Conservation (phyloP, 2,329 filamentous ascomycete genomes). For the Cercospora beticola region DNA sequence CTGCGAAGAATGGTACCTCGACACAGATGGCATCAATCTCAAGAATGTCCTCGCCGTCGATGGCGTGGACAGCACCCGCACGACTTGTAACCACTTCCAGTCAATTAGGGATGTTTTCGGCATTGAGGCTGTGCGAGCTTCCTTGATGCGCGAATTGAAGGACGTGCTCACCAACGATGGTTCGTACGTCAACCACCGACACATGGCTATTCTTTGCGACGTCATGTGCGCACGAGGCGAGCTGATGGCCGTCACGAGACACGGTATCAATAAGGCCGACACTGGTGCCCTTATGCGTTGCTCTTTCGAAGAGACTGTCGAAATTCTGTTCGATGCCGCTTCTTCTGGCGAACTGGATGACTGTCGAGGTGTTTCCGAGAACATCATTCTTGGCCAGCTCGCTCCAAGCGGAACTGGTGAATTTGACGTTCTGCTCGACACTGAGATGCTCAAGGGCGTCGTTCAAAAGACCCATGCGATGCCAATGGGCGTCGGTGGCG, state of each 20-base stretch:
- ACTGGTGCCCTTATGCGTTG: conserved; percentile 98
- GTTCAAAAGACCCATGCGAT: conserved; percentile 62
- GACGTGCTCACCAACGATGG: conserved; percentile 96
- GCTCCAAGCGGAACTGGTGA: conserved; percentile 96
- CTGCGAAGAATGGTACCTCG: conserved; percentile 92
- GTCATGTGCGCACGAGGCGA: conserved; percentile 96
- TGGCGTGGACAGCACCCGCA: conserved; percentile 81
- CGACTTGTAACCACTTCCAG: conserved; percentile 93
- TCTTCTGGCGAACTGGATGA: conserved; percentile 94
- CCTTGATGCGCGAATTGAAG: conserved; percentile 83
- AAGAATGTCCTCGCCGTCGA: conserved; percentile 80
- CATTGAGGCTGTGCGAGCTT: conserved; percentile 88
- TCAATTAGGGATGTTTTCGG: conserved; percentile 93
- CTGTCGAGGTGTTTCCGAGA: conserved; percentile 96
- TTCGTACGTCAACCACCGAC: conserved; percentile 98
- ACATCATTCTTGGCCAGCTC: conserved; percentile 96
- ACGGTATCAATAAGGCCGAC: conserved; percentile 97
- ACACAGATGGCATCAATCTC: conserved; percentile 87
- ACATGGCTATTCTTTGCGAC: conserved; percentile 91
- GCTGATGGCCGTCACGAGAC: conserved; percentile 93
- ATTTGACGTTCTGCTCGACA: conserved; percentile 90
- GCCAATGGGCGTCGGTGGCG: conserved; percentile 71
- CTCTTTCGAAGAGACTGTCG: conserved; percentile 98
- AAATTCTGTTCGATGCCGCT: conserved; percentile 94
- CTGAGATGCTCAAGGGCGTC: conserved; percentile 92